Evolutionary conservation across 179 eudicot species (phyloP).

Genomic region (Beta lomatogona): DNA sequence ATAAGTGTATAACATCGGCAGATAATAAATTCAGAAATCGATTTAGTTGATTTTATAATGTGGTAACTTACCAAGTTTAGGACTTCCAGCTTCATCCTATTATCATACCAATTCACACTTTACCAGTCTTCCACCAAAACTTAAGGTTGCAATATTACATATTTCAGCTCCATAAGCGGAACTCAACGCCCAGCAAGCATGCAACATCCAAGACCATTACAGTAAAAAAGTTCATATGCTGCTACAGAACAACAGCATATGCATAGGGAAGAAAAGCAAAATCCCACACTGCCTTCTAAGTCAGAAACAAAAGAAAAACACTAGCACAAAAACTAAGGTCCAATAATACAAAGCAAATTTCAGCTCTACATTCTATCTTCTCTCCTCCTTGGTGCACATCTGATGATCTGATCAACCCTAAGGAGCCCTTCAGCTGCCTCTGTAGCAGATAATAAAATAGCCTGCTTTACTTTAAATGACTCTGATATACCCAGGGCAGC

Average conservation of each 20-base stretch:
- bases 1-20: no score
- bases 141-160: no score
- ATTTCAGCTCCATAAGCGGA: no score
- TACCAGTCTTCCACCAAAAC: no score
- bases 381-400: conserved; percentile 88
- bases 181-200: no score
- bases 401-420: conserved; percentile 92
- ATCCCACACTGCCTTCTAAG: conserved; percentile 24
- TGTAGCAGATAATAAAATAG: conserved; percentile 81
- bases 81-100: no score
- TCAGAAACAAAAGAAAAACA: neutral
- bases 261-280: conserved; percentile 10
- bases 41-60: no score
- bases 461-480: conserved; percentile 92
- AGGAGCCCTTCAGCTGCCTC: conserved; percentile 98
- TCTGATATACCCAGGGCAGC: conserved; percentile 75
- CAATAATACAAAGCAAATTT: conserved; percentile 15
- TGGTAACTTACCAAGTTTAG: no score
- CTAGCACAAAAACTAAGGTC: conserved; percentile 16
- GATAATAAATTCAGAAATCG: no score
- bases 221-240: neutral
- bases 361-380: conserved; percentile 78
- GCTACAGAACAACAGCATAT: neutral
- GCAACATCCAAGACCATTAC: neutral
- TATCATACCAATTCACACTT: no score